Base-by-base conservation (phyloP, 345 rosid genomes). In the Lagerstroemia speciosa region DNA sequence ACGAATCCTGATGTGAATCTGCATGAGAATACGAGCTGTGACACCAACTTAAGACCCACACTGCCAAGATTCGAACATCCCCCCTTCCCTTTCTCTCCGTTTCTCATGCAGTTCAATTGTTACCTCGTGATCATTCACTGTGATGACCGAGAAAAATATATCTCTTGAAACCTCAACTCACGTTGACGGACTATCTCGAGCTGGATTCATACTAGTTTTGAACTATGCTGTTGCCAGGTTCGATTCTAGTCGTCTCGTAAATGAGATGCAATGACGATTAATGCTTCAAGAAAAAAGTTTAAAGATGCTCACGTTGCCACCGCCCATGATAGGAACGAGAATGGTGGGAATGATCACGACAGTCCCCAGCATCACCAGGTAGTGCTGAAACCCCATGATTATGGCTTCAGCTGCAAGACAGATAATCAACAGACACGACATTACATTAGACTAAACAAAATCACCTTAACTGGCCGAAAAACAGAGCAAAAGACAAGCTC, bases 351-450 rank as follows among this genome's bases (percentile, higher is more conserved):
- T 87, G 67, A 91, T 79, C 50, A 91, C 95, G 5, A 86, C 84
- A 15, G 91, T 86, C 64, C 97, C 98, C 43, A 93, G 84, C 97
- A 93, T 87, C 67, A 91, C 97, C 50, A 93, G 33, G 80, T 89
- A 93, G 78, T 93, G 98, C 75, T 93, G 98, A 76, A 93, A 93
- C 68, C 97, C 97, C 17, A 78, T 72, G 34, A 89, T 22, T 38
- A 87, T 36, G 3, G 91, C 91, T 78, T 82, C 86, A 15, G 87
- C 98, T 93, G 98, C 85, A 76, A 65, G 58, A 41, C 34, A 57
- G 37, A 3, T 1, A 24, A 64, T 48, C 65, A 43, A 50, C 58
- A 24, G 4, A 1, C 31, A 33, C 36, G 1, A 33, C 48, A 24
- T 52, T 55, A 29, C 34, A 27, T 16, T 22, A 58, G 34, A 58